Conservation (phyloP, 2,329 filamentous ascomycete genomes). For the Pseudogymnoascus sp. region DNA sequence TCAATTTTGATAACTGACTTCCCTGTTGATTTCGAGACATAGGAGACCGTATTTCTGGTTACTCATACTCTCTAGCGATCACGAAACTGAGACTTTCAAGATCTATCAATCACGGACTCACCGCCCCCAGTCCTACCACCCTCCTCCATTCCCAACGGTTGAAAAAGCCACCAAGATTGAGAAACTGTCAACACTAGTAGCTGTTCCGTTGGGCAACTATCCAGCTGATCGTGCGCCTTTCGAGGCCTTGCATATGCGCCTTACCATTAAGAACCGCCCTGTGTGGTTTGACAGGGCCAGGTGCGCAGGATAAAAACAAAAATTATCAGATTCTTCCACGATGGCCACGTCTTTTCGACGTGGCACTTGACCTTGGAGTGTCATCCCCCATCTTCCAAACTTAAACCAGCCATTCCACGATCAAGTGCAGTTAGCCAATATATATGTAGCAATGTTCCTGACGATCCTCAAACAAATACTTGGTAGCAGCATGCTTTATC, state of each 20-base stretch:
- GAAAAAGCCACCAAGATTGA: neutral
- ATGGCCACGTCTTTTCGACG: neutral
- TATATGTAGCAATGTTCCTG: neutral
- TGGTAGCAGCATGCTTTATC: neutral
- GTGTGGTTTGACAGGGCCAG: neutral
- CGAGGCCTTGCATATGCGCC: slow-evolving; percentile 2
- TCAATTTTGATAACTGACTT: slow-evolving; percentile 4
- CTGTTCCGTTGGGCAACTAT: neutral
- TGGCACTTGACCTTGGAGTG: neutral
- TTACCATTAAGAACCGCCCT: neutral
- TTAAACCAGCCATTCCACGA: neutral
- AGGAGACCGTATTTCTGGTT: neutral
- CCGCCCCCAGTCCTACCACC: neutral
- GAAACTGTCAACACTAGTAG: neutral
- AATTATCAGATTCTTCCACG: neutral
- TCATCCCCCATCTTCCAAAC: neutral
- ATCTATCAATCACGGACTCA: neutral
- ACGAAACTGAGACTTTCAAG: neutral
- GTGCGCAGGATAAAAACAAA: neutral
- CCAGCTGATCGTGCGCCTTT: neutral
- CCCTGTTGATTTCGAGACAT: neutral
- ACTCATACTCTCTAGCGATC: neutral
- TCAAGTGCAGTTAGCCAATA: slow-evolving; percentile 1
- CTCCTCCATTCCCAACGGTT: neutral
- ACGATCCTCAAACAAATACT: neutral